Evolutionary conservation across 352 stramenopile genomes (phyloP).

Genomic region (Peronospora farinosa): DNA sequence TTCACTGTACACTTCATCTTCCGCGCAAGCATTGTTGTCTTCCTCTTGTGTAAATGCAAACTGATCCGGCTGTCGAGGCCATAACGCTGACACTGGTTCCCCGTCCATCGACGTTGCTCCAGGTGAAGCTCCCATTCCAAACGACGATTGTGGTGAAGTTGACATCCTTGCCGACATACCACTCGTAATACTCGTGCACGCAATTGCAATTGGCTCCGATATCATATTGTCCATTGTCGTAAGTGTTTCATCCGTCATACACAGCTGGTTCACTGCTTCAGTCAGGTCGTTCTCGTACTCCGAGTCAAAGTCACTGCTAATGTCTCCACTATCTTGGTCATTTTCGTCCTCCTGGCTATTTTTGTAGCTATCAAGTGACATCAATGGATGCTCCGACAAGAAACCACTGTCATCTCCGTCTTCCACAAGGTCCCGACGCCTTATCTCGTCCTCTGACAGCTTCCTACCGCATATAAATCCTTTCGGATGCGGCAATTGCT

Average conservation of each 20-base stretch:
- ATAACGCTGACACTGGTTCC: constrained; percentile 66
- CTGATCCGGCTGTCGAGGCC: constrained; percentile 72
- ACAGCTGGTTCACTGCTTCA: constrained; percentile 60
- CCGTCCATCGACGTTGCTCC: constrained; percentile 60
- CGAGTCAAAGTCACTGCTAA: constrained; percentile 49
- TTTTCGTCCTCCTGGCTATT: constrained; percentile 19
- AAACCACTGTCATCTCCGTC: constrained; percentile 5
- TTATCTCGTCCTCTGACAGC: constrained; percentile 23
- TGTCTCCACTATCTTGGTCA: constrained; percentile 14
- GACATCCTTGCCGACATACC: constrained; percentile 31
- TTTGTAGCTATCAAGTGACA: constrained; percentile 10
- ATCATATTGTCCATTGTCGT: constrained; percentile 45
- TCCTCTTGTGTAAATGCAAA: constrained; percentile 85
- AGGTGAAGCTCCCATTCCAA: constrained; percentile 55
- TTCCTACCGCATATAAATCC: constrained; percentile 10
- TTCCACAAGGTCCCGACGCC: constrained; percentile 14
- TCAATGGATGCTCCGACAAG: constrained; percentile 1
- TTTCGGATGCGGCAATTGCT: constrained; percentile 8
- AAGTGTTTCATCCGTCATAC: constrained; percentile 57
- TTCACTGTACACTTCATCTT: constrained; percentile 82
- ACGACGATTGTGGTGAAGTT: constrained; percentile 61
- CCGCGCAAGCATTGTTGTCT: constrained; percentile 43
- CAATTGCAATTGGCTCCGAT: constrained; percentile 48
- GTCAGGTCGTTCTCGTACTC: constrained; percentile 70
- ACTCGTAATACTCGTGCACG: constrained; percentile 18